Base-by-base conservation (phyloP, 2,329 filamentous ascomycete genomes). In the Aspergillus sp. region DNA sequence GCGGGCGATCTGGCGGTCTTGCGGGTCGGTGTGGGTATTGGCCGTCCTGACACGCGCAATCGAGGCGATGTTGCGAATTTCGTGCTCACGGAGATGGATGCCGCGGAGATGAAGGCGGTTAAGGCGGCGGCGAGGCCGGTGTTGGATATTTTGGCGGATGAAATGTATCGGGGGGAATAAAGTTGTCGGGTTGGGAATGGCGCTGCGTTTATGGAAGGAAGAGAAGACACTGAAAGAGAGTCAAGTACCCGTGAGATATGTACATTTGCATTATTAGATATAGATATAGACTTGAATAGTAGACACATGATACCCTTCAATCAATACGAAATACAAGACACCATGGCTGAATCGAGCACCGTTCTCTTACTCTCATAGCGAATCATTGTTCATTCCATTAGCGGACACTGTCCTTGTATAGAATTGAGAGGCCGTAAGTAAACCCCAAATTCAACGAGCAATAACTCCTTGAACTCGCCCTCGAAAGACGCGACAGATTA, bases 1-100 rank as follows among this genome's bases (percentile, higher is more conserved):
- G 63, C 62, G n/a, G 65, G 64, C 1, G 66, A 68, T 31, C 62
- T 78, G 6, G 75, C 77, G 29, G 80, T 82, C 65, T 74, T 83
- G 69, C 81, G 90, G 59, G 85, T 98, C 54, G 88, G 90, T 0
- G 79, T 98, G 12, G 95, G 95, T 0, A 96, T 98, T 77, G 93
- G 91, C n/a, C 80, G 95, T 50, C 94, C 94, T 0, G 80, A 78
- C 50, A 88, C 84, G 63, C 82, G 92, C 63, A 87, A 91, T 53
- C 79, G 81, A 22, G 77, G 80, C 45, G 85, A 85, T 2, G 92
- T 98, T 10, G 85, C 88, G 49, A 80, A 85, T 24, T 96, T 94
- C 78, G 93, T 98, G 49, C 77, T 98, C 66, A 82, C 82, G 58
- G 85, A 86, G 68, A 87, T 95, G 81, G 83, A 81, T 10, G 63